Percentiles rank a stretch among this genome's conserved stretches.
Conservation (phyloP, 2,329 filamentous ascomycete genomes). For the Talaromyces sp. region DNA sequence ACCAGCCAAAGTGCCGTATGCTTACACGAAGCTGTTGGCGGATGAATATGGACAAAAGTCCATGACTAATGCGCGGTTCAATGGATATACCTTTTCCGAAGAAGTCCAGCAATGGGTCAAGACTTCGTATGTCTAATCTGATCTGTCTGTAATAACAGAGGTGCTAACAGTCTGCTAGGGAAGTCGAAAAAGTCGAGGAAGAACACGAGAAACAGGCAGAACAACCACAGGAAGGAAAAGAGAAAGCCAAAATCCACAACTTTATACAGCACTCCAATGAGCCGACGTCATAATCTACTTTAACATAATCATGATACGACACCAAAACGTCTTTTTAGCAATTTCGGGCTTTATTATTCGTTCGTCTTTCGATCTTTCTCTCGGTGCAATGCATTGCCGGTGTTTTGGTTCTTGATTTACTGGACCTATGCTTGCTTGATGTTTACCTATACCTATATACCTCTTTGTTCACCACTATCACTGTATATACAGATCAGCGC, state of each 20-base stretch:
- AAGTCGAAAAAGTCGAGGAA: not conserved
- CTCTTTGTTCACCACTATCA: not conserved
- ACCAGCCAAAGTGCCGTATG: slow-evolving; percentile 54
- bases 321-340: not conserved
- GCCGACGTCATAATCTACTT: not conserved
- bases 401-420: slow-evolving; percentile 4
- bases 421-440: slow-evolving; percentile 1
- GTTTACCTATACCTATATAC: not conserved
- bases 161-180: not conserved
- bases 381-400: slow-evolving; percentile 2
- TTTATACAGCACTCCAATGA: not conserved
- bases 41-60: slow-evolving; percentile 54
- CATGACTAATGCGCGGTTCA: slow-evolving; percentile 46
- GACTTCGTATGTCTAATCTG: not conserved
- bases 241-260: not conserved
- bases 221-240: not conserved
- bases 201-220: not conserved
- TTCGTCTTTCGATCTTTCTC: not conserved
- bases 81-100: slow-evolving; percentile 29
- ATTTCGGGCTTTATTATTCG: not conserved
- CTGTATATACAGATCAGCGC: not conserved
- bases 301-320: not conserved
- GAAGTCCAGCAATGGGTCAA: not conserved
- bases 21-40: slow-evolving; percentile 52
- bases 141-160: not conserved